Percentiles rank a stretch among this genome's conserved stretches.
phyloP scores from a whole-genome alignment of 2,329 filamentous ascomycete genomes.

The Fusarium papillatum region DNA sequence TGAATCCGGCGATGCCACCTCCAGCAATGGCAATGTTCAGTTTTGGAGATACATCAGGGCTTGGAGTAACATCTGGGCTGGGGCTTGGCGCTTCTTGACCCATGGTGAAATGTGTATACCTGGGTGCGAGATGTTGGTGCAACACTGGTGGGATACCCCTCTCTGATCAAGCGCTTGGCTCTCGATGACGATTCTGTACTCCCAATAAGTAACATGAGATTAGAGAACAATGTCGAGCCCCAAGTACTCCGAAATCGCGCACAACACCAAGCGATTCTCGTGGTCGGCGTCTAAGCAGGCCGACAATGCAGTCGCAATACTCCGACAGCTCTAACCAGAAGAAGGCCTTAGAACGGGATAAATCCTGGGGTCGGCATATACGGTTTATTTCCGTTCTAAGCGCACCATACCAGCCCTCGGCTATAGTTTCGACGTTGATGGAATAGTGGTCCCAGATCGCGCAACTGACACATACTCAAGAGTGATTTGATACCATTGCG shows the following conservation, averaged over 20 bases:
- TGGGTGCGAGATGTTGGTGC: not conserved
- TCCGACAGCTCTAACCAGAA: not conserved
- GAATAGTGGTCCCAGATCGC: slow-evolving; percentile 8
- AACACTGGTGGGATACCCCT: not conserved
- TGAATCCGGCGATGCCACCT: not conserved
- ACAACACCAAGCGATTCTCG: not conserved
- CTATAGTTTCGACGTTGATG: not conserved
- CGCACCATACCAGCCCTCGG: not conserved
- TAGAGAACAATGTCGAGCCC: not conserved
- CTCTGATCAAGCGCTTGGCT: not conserved
- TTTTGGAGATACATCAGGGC: not conserved
- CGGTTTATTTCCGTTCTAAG: not conserved
- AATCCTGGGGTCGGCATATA: not conserved
- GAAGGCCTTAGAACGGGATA: not conserved
- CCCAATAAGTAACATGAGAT: not conserved
- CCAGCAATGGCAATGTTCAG: not conserved
- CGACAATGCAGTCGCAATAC: not conserved
- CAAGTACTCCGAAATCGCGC: not conserved
- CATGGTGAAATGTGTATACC: not conserved
- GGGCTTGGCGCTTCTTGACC: not conserved
- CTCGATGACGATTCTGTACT: not conserved
- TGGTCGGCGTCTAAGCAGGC: not conserved
- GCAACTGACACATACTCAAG: not conserved
- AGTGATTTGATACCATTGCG: not conserved
- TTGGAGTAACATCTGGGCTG: no score